phyloP scores from a whole-genome alignment of 306 rosid genomes.

The Aeschynomene evenia region DNA sequence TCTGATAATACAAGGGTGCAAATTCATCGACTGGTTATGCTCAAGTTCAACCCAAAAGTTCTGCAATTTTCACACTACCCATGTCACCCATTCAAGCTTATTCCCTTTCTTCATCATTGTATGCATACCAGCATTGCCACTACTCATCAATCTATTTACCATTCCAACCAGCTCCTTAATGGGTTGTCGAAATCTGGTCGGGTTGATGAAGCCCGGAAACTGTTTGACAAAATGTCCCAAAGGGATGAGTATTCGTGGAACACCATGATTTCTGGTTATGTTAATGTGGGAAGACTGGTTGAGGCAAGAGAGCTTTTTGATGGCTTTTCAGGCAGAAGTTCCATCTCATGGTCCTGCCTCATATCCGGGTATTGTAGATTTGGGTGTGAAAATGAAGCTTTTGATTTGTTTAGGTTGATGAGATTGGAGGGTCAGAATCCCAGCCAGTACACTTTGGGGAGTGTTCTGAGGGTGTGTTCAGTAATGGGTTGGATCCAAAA shows the following conservation, averaged over 20 bases:
- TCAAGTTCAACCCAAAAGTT: slow-evolving; percentile 37
- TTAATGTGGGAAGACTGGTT: slow-evolving; percentile 52
- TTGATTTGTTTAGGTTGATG: slow-evolving; percentile 62
- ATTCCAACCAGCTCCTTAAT: slow-evolving; percentile 47
- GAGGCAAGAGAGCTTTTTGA: slow-evolving; percentile 71
- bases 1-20: slow-evolving; percentile 12
- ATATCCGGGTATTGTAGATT: slow-evolving; percentile 69
- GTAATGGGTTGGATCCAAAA: slow-evolving; percentile 51
- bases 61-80: slow-evolving; percentile 10
- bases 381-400: slow-evolving; percentile 60
- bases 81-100: slow-evolving; percentile 26
- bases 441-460: slow-evolving; percentile 71
- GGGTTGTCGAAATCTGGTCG: slow-evolving; percentile 55
- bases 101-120: slow-evolving; percentile 21
- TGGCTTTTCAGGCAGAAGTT: slow-evolving; percentile 41
- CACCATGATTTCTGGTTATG: slow-evolving; percentile 72
- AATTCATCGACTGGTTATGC: slow-evolving; percentile 35
- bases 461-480: slow-evolving; percentile 70
- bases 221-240: slow-evolving; percentile 66
- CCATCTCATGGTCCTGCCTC: slow-evolving; percentile 79
- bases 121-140: slow-evolving; percentile 8
- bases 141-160: slow-evolving; percentile 37
- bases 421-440: slow-evolving; percentile 63
- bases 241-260: slow-evolving; percentile 81
- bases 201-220: slow-evolving; percentile 61